Conservation (phyloP, 208 protist genomes). For the Phytomonas sp. region DNA sequence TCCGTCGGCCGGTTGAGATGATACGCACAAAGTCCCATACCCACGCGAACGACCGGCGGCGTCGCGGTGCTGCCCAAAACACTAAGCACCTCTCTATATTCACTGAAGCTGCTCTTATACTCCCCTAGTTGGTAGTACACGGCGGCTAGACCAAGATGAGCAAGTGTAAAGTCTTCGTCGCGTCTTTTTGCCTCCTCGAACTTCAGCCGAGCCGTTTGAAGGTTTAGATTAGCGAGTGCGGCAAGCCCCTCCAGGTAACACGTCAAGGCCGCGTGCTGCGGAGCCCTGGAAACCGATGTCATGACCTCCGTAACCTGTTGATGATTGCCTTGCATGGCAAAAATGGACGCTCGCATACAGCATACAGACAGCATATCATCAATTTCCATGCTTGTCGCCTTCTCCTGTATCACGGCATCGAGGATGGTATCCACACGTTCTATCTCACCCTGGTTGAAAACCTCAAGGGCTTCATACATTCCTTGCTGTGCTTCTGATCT, state of each 20-base stretch:
- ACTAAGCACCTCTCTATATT: constrained; percentile 63
- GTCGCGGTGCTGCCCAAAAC: constrained; percentile 41
- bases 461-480: constrained; percentile 1
- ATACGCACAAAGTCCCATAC: constrained; percentile 78
- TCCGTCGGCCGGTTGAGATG: constrained; percentile 34
- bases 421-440: constrained; percentile 22
- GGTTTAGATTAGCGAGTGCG: constrained; percentile 42
- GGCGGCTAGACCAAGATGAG: constrained; percentile 62
- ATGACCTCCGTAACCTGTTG: constrained; percentile 13
- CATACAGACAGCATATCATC: constrained; percentile 45
- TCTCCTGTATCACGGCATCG: constrained; percentile 21
- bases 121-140: constrained; percentile 46
- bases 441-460: constrained; percentile 7
- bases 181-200: constrained; percentile 48
- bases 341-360: constrained; percentile 64
- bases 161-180: constrained; percentile 47
- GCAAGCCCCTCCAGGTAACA: constrained; percentile 72
- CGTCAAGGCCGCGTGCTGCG: constrained; percentile 25
- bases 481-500: neutral
- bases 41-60: constrained; percentile 69
- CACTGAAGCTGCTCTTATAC: constrained; percentile 66
- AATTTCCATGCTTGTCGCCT: constrained; percentile 18
- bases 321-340: constrained; percentile 64
- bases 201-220: constrained; percentile 46
- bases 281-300: constrained; percentile 11